phyloP scores from a whole-genome alignment of 805 yeast species.

The Saccharomycopsis microspora region DNA sequence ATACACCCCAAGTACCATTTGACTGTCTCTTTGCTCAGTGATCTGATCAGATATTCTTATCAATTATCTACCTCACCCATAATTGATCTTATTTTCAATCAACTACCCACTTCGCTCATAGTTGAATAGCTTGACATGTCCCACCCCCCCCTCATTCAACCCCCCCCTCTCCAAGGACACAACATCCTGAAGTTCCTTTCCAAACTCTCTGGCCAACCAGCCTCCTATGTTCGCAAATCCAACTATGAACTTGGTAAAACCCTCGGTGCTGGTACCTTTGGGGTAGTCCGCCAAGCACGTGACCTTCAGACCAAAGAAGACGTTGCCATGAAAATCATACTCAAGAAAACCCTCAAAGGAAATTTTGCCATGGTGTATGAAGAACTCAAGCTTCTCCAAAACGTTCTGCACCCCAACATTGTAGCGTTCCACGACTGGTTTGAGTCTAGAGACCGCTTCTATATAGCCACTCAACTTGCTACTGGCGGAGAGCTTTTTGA shows the following conservation, averaged over 20 bases:
- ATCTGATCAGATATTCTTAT: too few relatives aligned
- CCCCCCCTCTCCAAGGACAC: conserved; percentile 22
- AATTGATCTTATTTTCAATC: too few relatives aligned
- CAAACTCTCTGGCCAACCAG: conserved; percentile 64
- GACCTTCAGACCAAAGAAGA: conserved; percentile 41
- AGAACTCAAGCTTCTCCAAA: conserved; percentile 60
- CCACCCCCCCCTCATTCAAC: conserved; percentile 10
- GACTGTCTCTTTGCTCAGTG: too few relatives aligned
- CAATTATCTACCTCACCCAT: too few relatives aligned
- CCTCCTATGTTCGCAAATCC: conserved; percentile 51
- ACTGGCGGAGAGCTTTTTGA: conserved; percentile 95
- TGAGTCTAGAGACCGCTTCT: conserved; percentile 84
- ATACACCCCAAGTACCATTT: too few relatives aligned
- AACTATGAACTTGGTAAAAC: conserved; percentile 72
- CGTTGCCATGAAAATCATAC: conserved; percentile 82
- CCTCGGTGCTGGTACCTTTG: conserved; percentile 91
- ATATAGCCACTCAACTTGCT: conserved; percentile 88
- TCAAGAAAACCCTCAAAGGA: conserved; percentile 76
- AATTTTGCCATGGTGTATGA: conserved; percentile 60
- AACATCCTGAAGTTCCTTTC: conserved; percentile 30
- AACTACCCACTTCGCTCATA: too few relatives aligned
- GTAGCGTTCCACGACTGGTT: conserved; percentile 91
- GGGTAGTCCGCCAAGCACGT: conserved; percentile 77
- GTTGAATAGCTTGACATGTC: neutral
- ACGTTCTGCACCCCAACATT: conserved; percentile 71